Evolutionary conservation across 2,329 filamentous ascomycete genomes (phyloP), one percentile per base, ranked within the genome.

Genomic region (Neonectria coccinea): DNA sequence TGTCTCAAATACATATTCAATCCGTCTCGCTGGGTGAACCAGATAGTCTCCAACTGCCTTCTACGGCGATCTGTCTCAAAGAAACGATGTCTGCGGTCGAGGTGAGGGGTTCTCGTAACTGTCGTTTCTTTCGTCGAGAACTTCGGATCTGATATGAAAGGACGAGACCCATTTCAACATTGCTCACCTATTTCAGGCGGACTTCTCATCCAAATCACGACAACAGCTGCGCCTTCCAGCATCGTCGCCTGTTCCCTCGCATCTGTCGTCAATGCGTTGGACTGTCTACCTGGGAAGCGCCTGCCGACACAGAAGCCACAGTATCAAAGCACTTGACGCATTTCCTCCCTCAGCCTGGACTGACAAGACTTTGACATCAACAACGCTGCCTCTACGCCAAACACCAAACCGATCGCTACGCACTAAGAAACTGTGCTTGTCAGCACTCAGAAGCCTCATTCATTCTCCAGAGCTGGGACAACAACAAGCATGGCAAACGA

Each of bases 1-100:
- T 76, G 75, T 76, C 74, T 76, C 74, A 74, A 75, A 73, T 75
- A 77, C 71, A 67, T 74, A 75, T 72, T 71, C 70, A 57, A 67
- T 68, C 63, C 62, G 65, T 67, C 59, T 59, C 68, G 39, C 69
- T 72, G 59, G 59, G 59, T 59, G 52, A 64, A 59, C 63, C 60
- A 66, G 64, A 58, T 48, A 67, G 61, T 64, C 60, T 62, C 56
- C 39, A 56, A 67, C 53, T 66, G 65, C 69, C 54, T 67, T 63
- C 51, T 61, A 56, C 56, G 58, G 56, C 57, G 64, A 45, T 27
- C 62, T 76, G 75, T 74, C 72, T 75, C 73, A 68, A 72, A 61
- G 18, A 66, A 67, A 64, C 56, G 52, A 70, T 74, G 66, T 67
- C 47, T 59, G 52, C 62, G 47, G 50, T 48, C 42, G 52, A 59